Evolutionary conservation across 2,329 filamentous ascomycete genomes (phyloP), one percentile per base, ranked within the genome.

Genomic region (Fusarium hainanense): DNA sequence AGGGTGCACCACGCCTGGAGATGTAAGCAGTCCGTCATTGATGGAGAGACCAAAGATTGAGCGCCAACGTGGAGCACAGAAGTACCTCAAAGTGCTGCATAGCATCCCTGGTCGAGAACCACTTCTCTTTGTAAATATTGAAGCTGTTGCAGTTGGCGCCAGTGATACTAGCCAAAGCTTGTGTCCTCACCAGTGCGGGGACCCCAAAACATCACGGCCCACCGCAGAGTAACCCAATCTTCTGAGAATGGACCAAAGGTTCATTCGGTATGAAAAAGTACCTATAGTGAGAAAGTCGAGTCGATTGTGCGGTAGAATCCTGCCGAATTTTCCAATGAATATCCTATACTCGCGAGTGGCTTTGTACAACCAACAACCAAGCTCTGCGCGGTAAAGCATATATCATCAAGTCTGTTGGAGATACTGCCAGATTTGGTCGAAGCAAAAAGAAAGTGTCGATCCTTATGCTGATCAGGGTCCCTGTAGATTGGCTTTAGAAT

Each of bases 391-490:
- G n/a, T 9, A 51, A 41, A 16, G 21, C 8, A 20, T n/a, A 27
- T 20, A 13, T 37, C 34, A 28, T 55, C 12, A 37, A 14, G 30
- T 11, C n/a, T 37, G 23, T 55, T 55, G 12, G 10, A 40, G 14
- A 18, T 28, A 48, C 20, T 34, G 18, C 18, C 32, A 37, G n/a
- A 20, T 25, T 16, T 51, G 18, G 32, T 18, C 56, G 44, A 41
- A 37, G 41, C 43, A 46, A 48, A 23, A 58, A 57, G 27, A 54
- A 44, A 51, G 21, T 37, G 51, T 32, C 34, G 40, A 56, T 51
- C 48, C 28, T 40, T 37, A 52, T 58, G 69, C 52, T 61, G 68
- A 71, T 71, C 69, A 71, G 69, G 69, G 69, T 69, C 65, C 48
- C 63, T 50, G 21, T 43, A 42, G 54, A 50, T 40, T 46, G 51